phyloP scores from a whole-genome alignment of 306 rosid species.

The Vachellia pachyceras region DNA sequence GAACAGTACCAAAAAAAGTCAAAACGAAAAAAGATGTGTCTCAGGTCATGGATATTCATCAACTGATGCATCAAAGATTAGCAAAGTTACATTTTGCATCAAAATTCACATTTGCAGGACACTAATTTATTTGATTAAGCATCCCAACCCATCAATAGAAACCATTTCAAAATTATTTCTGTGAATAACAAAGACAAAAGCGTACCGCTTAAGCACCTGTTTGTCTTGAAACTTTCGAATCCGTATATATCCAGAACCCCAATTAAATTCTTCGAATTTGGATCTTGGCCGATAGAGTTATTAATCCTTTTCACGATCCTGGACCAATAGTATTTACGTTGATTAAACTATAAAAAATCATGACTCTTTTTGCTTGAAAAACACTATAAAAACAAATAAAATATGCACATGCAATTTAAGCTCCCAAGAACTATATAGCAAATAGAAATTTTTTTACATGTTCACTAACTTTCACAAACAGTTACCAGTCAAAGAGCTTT shows the following conservation, averaged over 20 bases:
- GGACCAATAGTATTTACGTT: conserved; percentile 37
- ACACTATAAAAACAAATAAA: conserved; percentile 26
- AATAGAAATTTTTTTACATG: neutral
- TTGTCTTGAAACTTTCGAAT: conserved; percentile 99
- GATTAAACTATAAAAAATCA: conserved; percentile 30
- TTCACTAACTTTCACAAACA: neutral
- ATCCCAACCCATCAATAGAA: conserved; percentile 28
- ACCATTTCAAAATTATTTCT: conserved; percentile 38
- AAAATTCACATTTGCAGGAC: conserved; percentile 21
- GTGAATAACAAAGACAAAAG: conserved; percentile 58
- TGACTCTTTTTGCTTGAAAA: neutral
- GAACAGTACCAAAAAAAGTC: conserved; percentile 4
- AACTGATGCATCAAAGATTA: conserved; percentile 1
- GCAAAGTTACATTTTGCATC: conserved; percentile 21
- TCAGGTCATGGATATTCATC: neutral
- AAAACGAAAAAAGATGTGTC: conserved; percentile 11
- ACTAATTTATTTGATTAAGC: conserved; percentile 15
- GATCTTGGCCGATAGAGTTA: conserved; percentile 94
- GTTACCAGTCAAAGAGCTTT: conserved; percentile 7
- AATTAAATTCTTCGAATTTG: conserved; percentile 71
- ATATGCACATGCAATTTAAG: conserved; percentile 31
- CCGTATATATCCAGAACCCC: conserved; percentile 99
- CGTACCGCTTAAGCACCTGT: conserved; percentile 88
- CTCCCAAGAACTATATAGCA: neutral
- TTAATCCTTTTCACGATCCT: conserved; percentile 95